Base-by-base conservation (phyloP, 1,284 basidiomycete genomes). In the Tylopilus sp. region DNA sequence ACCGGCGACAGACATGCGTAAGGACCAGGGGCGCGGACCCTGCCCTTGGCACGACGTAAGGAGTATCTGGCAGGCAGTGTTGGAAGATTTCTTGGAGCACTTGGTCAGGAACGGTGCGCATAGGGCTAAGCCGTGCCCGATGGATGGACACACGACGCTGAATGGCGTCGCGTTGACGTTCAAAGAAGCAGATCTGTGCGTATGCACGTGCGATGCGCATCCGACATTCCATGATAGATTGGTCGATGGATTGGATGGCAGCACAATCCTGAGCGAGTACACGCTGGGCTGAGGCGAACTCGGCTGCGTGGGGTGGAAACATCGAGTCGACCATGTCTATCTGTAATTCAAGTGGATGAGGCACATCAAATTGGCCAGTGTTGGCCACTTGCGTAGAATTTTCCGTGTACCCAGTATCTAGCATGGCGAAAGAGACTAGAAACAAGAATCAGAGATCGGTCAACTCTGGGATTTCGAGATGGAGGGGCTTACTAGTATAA, bases 11-110 rank as follows among this genome's bases (percentile, higher is more conserved):
- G 24, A 69, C 59, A n/a, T 67, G 67, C 1, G 66, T 65, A 32
- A 69, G 67, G 41, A 72, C 49, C 5, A 69, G 52, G 2, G 67
- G 67, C 35, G 68, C 59, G 7, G 56, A 53, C 36, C 26, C 50
- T 9, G 54, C 31, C n/a, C 53, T 24, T 3, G 70, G 69, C 7
- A 57, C 45, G 50, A 65, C 17, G 42, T 63, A 68, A 14, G 43
- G 50, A 4, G 46, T 52, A 9, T 61, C 56, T 1, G 64, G 69
- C 2, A 72, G 37, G 22, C 69, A 69, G 22, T 48, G 54, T 20
- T 43, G 57, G 32, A 69, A 72, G 20, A 72, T 65, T 24, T 71
- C 66, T 50, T 67, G 67, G 6, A 72, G 62, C 1, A 69, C 26
- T 50, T 69, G 66, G 40, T 70, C 66, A 24, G 67, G 70, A 33